Percentiles rank a stretch among this genome's conserved stretches.
Conservation (phyloP, 2,329 filamentous ascomycete species). For the Neocatenulostroma microsporum region DNA sequence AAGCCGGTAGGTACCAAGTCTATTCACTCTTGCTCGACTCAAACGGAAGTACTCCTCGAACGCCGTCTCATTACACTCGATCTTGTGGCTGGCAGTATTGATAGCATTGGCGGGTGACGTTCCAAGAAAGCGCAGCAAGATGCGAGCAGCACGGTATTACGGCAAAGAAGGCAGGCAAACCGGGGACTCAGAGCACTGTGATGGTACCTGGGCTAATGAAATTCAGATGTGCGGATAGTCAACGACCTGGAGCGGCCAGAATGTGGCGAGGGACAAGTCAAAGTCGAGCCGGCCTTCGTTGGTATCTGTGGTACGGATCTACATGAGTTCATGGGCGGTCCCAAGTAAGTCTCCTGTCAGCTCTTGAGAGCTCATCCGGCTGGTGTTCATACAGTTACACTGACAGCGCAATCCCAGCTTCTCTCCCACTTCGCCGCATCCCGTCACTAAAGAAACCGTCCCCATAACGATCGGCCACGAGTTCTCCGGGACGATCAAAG, state of each 20-base stretch:
- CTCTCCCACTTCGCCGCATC: conserved; percentile 47
- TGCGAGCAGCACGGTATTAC: conserved; percentile 50
- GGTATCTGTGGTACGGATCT: conserved; percentile 49
- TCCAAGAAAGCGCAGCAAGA: too few species aligned
- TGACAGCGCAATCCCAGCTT: too few species aligned
- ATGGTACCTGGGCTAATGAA: too few species aligned
- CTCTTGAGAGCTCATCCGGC: background rate
- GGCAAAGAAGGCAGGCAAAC: conserved; percentile 34
- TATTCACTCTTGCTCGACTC: too few species aligned
- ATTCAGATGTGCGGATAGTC: conserved; percentile 48
- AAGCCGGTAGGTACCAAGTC: too few species aligned
- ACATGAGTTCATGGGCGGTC: conserved; percentile 45
- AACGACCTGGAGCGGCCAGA: conserved; percentile 40
- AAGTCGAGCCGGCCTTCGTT: conserved; percentile 39
- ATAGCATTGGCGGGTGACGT: too few species aligned
- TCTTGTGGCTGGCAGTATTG: too few species aligned
- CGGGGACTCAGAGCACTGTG: background rate
- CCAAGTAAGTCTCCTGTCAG: conserved; percentile 25
- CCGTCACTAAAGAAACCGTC: conserved; percentile 49
- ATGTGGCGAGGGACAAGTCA: conserved; percentile 46
- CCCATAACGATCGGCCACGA: conserved; percentile 59
- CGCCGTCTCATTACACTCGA: too few species aligned
- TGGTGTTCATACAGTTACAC: too few species aligned
- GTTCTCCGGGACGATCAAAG: conserved; percentile 53
- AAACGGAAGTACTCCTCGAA: too few species aligned